Evolutionary conservation across 306 rosid species (phyloP).

Genomic region (Acacia melanoxylon): DNA sequence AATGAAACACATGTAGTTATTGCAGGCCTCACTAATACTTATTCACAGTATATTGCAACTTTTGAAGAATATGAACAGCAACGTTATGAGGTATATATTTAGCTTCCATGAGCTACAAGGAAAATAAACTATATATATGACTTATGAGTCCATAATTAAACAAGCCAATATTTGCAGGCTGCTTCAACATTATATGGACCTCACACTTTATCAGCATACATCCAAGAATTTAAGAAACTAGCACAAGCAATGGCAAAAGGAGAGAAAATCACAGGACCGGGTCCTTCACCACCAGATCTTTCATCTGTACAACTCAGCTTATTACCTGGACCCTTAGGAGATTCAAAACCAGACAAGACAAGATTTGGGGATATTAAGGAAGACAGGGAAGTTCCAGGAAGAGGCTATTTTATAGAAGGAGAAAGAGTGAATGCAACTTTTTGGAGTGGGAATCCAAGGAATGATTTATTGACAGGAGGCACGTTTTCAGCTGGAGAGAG

Average conservation of each 20-base stretch:
- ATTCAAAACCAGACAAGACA: slow-evolving; percentile 46
- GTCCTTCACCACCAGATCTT: slow-evolving; percentile 73
- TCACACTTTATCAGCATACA: slow-evolving; percentile 79
- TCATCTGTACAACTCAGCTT: slow-evolving; percentile 49
- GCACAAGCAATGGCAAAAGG: slow-evolving; percentile 74
- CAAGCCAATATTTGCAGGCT: slow-evolving; percentile 47
- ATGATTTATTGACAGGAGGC: slow-evolving; percentile 78
- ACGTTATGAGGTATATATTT: slow-evolving; percentile 61
- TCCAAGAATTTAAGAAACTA: slow-evolving; percentile 78
- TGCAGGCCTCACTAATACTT: slow-evolving; percentile 86
- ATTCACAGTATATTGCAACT: slow-evolving; percentile 80
- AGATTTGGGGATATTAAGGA: slow-evolving; percentile 71
- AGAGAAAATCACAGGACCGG: slow-evolving; percentile 28
- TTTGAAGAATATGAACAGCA: slow-evolving; percentile 76
- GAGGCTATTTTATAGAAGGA: slow-evolving; percentile 58
- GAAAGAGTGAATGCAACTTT: slow-evolving; percentile 59
- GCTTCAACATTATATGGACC: slow-evolving; percentile 91
- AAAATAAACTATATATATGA: not conserved
- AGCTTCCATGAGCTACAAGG: not conserved
- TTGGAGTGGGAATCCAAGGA: slow-evolving; percentile 79
- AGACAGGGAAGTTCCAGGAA: slow-evolving; percentile 53
- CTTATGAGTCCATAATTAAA: not conserved
- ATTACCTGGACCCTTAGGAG: slow-evolving; percentile 43
- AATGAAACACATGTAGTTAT: slow-evolving; percentile 57
- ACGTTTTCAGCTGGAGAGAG: slow-evolving; percentile 70